Base-by-base conservation (phyloP, 495 filamentous ascomycete species). In the Evernia prunastri region DNA sequence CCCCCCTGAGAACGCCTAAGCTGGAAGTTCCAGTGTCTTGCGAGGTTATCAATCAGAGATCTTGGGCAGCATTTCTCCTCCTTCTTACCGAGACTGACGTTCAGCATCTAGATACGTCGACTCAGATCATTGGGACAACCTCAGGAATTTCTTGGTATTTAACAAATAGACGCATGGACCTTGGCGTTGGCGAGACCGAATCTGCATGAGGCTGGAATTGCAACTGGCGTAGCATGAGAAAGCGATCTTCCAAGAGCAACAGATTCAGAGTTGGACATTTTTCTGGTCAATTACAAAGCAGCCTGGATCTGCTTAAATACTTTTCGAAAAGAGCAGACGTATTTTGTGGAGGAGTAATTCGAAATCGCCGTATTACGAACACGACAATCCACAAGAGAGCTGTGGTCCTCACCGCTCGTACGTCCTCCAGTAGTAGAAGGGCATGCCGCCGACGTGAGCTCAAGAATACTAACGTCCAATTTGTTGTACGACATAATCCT, bases 91-190 rank as follows among this genome's bases (percentile, higher is more conserved):
- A 33, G n/a, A 58, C 61, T 56, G 36, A 35, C 27, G 27, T 54
- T 43, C 17, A 3, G 13, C 18, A 29, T 49, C 49, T 61, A 88
- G 86, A 68, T 88, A 88, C 63, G 73, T 80, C 42, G 81, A 95
- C 67, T 86, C 88, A 29, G 89, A 96, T 65, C 80, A 87, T 62
- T 96, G 92, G 92, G 88, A 92, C 68, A 86, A 83, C 45, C 78
- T 94, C 72, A 78, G 86, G 69, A 96, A 82, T 63, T 87, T 96
- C 65, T 67, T 94, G 25, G 82, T 89, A 75, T 87, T 93, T 75
- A 96, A 96, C 73, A 92, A 91, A 82, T 96, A 80, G 65, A 62
- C 37, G 25, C 31, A 35, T 39, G 25, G 8, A 27, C 17, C n/a
- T 23, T 40, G 36, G 49, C 36, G 43, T 40, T 54, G 33, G 39